A percentile compares a stretch with the other conserved stretches of the same genome.
Conservation (phyloP, 345 rosid species). For the Populus euphratica region DNA sequence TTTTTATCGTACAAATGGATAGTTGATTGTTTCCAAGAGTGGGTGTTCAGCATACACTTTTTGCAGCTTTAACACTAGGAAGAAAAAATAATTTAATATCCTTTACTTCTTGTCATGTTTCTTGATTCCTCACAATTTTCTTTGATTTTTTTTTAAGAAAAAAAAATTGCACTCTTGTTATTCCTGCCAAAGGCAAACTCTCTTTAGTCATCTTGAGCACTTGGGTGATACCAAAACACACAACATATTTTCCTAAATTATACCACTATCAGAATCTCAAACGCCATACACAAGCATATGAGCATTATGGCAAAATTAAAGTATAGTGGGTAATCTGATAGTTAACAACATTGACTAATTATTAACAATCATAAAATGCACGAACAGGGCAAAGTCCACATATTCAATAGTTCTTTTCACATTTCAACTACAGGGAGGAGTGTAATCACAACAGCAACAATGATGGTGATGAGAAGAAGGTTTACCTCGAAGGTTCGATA, state of each 20-base stretch:
- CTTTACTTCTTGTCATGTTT: neutral
- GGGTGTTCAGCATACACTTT: neutral
- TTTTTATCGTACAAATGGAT: neutral
- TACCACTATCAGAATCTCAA: conserved; percentile 1
- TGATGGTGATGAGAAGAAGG: neutral
- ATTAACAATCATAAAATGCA: neutral
- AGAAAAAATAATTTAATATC: neutral
- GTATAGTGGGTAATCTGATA: neutral
- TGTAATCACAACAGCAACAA: neutral
- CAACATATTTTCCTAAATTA: neutral
- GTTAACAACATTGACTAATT: neutral
- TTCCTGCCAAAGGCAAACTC: neutral
- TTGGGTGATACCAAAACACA: neutral
- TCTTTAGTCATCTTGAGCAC: neutral
- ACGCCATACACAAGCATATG: neutral
- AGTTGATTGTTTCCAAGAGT: neutral
- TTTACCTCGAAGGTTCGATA: conserved; percentile 78
- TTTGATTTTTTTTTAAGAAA: neutral
- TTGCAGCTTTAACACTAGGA: neutral
- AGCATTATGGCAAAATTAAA: neutral
- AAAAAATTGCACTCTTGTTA: no score
- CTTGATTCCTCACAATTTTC: neutral
- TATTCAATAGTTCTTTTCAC: neutral
- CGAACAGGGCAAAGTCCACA: neutral
- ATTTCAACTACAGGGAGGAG: neutral